phyloP scores from a whole-genome alignment of 768 basidiomycete species.

The Mycena indigotica region DNA sequence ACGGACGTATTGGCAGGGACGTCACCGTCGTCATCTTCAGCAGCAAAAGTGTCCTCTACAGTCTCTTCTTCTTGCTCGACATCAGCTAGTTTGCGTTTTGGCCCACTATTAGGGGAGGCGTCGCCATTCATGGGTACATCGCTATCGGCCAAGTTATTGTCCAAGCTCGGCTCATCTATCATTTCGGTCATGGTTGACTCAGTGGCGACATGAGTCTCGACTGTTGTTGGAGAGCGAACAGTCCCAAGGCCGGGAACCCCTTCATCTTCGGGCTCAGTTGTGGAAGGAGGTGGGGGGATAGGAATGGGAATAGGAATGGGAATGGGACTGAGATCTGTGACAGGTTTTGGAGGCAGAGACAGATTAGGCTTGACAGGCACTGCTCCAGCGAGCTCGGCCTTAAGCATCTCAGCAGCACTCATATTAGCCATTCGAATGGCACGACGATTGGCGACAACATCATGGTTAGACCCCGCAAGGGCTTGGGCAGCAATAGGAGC shows the following conservation, averaged over 20 bases:
- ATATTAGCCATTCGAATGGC: conserved; percentile 95
- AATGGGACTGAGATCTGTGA: conserved; percentile 31
- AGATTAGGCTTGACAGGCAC: conserved; percentile 47
- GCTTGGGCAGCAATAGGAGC: conserved; percentile 67
- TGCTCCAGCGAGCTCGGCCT: conserved; percentile 78
- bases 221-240: conserved; percentile 16
- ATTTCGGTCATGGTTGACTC: conserved; percentile 20
- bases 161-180: conserved; percentile 22
- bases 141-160: conserved; percentile 24
- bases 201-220: conserved; percentile 6
- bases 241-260: conserved; percentile 44
- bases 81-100: conserved; percentile 48
- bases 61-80: conserved; percentile 41
- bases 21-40: conserved; percentile 50
- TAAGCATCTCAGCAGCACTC: conserved; percentile 92
- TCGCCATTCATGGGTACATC: conserved; percentile 22
- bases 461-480: conserved; percentile 83
- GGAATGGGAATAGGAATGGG: conserved; percentile 17
- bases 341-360: conserved; percentile 42
- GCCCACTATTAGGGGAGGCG: conserved; percentile 25
- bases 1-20: conserved; percentile 43
- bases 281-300: conserved; percentile 27
- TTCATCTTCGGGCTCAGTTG: conserved; percentile 32
- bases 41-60: conserved; percentile 49
- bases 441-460: conserved; percentile 86